A percentile compares a stretch with the other conserved stretches of the same genome.
phyloP scores from a whole-genome alignment of 2,329 filamentous ascomycete genomes.

The Fulvia fulva region DNA sequence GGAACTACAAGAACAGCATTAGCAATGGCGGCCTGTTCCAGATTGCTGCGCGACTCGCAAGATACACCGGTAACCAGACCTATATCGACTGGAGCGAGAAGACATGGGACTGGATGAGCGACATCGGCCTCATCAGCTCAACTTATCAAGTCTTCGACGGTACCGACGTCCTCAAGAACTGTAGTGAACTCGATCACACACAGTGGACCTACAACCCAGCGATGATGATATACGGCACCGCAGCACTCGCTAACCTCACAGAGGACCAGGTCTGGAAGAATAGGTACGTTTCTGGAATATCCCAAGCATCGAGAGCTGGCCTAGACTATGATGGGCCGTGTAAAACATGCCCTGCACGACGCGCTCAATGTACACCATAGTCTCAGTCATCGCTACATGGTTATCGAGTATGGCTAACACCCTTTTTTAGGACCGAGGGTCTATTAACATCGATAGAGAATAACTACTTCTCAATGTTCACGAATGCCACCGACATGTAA shows the following conservation, averaged over 20 bases:
- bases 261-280: conserved; percentile 51
- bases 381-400: no score
- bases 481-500: conserved; percentile 48
- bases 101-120: conserved; percentile 56
- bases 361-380: no score
- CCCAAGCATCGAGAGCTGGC: no score
- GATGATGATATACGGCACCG: conserved; percentile 53
- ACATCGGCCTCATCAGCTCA: conserved; percentile 49
- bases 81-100: conserved; percentile 73
- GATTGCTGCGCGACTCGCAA: conserved; percentile 63
- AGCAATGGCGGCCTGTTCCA: conserved; percentile 58
- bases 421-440: conserved; percentile 56
- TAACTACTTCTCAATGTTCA: conserved; percentile 52
- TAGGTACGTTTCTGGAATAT: no score
- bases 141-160: conserved; percentile 55
- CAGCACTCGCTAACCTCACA: conserved; percentile 54
- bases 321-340: no score
- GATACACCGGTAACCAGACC: conserved; percentile 74
- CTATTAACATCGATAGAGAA: conserved; percentile 51
- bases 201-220: conserved; percentile 58
- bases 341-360: no score
- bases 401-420: no score
- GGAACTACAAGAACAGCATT: conserved; percentile 56
- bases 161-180: conserved; percentile 49
- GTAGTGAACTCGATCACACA: conserved; percentile 48